These are phyloP conservation scores for Fusarium sp. DNA, from an alignment of 2,329 filamentous ascomycete species.

Conservation along the genomic window DNA sequence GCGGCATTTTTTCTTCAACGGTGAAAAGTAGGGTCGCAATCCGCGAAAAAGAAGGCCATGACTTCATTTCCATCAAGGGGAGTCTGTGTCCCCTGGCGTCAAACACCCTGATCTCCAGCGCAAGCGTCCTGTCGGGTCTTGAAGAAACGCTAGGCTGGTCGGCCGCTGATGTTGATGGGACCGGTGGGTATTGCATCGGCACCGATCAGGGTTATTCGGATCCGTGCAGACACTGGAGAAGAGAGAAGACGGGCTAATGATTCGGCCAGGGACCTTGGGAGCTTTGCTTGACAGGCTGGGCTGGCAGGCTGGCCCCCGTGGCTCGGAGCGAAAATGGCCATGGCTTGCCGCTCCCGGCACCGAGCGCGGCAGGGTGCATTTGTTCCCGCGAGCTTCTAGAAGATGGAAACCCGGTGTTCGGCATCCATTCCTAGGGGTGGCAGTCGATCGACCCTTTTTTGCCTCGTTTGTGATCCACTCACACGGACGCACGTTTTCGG, in stretches of 20 bases:
- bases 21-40: slow-evolving; percentile 6
- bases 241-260: background rate
- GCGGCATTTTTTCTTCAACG: slow-evolving; percentile 3
- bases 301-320: background rate
- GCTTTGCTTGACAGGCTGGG: background rate
- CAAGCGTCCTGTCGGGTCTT: background rate
- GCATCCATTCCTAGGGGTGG: slow-evolving; percentile 6
- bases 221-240: slow-evolving; percentile 15
- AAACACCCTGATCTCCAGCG: background rate
- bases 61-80: slow-evolving; percentile 13
- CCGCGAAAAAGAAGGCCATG: slow-evolving; percentile 6
- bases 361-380: slow-evolving; percentile 26
- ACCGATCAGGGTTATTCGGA: slow-evolving; percentile 32
- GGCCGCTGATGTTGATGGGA: slow-evolving; percentile 3
- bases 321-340: slow-evolving; percentile 3
- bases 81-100: background rate
- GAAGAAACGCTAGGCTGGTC: background rate
- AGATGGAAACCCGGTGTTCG: slow-evolving; percentile 30
- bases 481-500: slow-evolving; percentile 1
- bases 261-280: slow-evolving; percentile 6
- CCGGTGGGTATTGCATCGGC: slow-evolving; percentile 24
- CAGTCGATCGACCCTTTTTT: background rate
- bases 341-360: slow-evolving; percentile 28
- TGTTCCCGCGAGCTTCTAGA: slow-evolving; percentile 40
- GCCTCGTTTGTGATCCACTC: background rate